phyloP scores from a whole-genome alignment of 1,139 yeast species.

The Pichia sp. region DNA sequence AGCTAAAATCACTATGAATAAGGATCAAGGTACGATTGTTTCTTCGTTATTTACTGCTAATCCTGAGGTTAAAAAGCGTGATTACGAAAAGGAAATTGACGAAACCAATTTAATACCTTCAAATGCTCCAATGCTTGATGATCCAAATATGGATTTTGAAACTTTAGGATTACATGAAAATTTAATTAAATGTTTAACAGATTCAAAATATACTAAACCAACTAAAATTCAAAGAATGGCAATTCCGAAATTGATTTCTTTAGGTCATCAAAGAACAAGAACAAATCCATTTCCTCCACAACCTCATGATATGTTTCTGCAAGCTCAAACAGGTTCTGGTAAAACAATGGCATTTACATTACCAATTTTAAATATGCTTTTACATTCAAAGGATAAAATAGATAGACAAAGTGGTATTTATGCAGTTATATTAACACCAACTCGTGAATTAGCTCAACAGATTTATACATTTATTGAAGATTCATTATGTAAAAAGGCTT shows the following conservation, averaged over 20 bases:
- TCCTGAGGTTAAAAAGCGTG: constrained; percentile 35
- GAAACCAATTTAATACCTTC: constrained; percentile 50
- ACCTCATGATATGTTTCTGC: constrained; percentile 67
- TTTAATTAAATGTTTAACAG: constrained; percentile 51
- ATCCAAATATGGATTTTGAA: constrained; percentile 48
- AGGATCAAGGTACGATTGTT: constrained; percentile 46
- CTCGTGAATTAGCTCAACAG: constrained; percentile 92
- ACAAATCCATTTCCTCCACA: constrained; percentile 14
- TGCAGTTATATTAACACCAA: constrained; percentile 84
- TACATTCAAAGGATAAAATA: constrained; percentile 43
- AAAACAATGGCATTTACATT: constrained; percentile 80
- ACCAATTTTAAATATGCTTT: constrained; percentile 71
- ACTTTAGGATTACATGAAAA: constrained; percentile 63
- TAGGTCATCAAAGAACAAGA: constrained; percentile 35
- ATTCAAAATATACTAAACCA: constrained; percentile 61
- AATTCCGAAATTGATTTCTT: constrained; percentile 51
- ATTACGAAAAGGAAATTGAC: constrained; percentile 29
- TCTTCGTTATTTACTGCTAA: constrained; percentile 85
- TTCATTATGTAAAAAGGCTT: constrained; percentile 48
- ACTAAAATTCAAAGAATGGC: constrained; percentile 82
- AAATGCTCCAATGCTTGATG: constrained; percentile 76
- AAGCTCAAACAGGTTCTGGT: constrained; percentile 96
- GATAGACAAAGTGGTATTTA: constrained; percentile 78
- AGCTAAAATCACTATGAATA: constrained; percentile 22
- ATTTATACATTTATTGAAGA: constrained; percentile 76